phyloP scores from a whole-genome alignment of 495 filamentous ascomycete species.

The Penicillium bovifimosum region DNA sequence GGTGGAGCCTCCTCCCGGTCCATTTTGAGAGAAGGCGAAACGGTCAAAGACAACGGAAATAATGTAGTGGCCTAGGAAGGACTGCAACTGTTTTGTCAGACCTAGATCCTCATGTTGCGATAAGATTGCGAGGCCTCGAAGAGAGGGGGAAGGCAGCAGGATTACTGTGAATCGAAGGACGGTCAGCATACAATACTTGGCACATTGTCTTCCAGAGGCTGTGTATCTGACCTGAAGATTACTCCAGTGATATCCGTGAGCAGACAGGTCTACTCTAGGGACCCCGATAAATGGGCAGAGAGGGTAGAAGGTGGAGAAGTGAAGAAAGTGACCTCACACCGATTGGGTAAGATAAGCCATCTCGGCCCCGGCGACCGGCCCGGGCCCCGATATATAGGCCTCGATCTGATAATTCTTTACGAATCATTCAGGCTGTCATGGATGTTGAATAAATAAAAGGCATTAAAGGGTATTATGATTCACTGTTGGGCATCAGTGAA shows the following conservation, averaged over 20 bases:
- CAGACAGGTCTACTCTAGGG: not conserved
- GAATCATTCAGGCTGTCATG: too few species aligned
- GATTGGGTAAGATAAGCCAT: not conserved
- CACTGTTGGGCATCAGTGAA: too few species aligned
- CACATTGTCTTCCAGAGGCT: not conserved
- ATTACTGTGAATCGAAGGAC: slow-evolving; percentile 6
- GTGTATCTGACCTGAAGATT: not conserved
- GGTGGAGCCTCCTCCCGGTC: slow-evolving; percentile 41
- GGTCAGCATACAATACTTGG: slow-evolving; percentile 8
- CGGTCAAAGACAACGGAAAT: not conserved
- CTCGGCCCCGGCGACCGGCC: too few species aligned
- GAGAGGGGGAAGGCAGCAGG: slow-evolving; percentile 20
- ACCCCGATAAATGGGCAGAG: not conserved
- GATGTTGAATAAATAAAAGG: too few species aligned
- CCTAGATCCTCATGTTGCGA: slow-evolving; percentile 19
- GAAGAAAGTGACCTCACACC: not conserved
- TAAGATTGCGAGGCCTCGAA: slow-evolving; percentile 12
- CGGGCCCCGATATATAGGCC: too few species aligned
- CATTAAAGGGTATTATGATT: too few species aligned
- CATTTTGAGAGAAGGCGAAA: slow-evolving; percentile 19
- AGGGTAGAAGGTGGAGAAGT: not conserved
- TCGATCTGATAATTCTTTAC: too few species aligned
- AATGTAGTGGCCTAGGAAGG: slow-evolving; percentile 3
- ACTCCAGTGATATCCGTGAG: not conserved
- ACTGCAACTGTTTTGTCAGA: slow-evolving; percentile 12